Conservation (phyloP, 2,329 filamentous ascomycete genomes). For the Epichloe brachyelytri region DNA sequence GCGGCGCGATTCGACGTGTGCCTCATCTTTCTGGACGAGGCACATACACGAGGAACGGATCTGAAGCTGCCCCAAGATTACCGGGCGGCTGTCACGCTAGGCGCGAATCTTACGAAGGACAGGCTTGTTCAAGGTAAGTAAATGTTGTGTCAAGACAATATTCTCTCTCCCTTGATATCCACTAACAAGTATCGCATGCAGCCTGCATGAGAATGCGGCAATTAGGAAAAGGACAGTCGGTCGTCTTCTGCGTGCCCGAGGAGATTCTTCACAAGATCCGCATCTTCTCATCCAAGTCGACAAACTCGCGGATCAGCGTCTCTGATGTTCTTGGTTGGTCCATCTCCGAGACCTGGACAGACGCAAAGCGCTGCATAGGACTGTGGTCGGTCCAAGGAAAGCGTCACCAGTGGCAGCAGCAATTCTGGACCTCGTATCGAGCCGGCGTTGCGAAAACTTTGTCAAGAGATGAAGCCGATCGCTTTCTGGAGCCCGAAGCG, state of each 20-base stretch:
- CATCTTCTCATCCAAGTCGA: not conserved
- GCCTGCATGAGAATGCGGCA: slow-evolving; percentile 62
- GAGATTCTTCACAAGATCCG: slow-evolving; percentile 46
- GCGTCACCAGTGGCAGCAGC: not conserved
- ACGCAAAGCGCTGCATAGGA: slow-evolving; percentile 24
- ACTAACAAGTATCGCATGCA: slow-evolving; percentile 12
- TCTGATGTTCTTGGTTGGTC: slow-evolving; percentile 46
- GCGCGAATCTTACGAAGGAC: slow-evolving; percentile 54
- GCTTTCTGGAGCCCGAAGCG: slow-evolving; percentile 1
- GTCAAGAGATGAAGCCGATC: not conserved
- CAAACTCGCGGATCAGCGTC: slow-evolving; percentile 25
- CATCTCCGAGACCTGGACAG: slow-evolving; percentile 42
- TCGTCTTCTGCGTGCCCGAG: slow-evolving; percentile 44
- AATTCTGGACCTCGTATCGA: not conserved
- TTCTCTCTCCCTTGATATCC: not conserved
- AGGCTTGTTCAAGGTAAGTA: slow-evolving; percentile 49
- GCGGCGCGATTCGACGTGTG: slow-evolving; percentile 42
- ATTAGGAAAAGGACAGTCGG: slow-evolving; percentile 52
- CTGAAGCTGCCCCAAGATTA: slow-evolving; percentile 45
- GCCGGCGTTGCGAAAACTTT: not conserved
- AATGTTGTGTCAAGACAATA: not conserved
- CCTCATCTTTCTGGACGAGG: slow-evolving; percentile 56
- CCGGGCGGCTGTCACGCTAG: slow-evolving; percentile 55
- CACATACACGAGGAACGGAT: slow-evolving; percentile 58
- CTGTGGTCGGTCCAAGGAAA: slow-evolving; percentile 2